Evolutionary conservation across 805 yeast species (phyloP), one percentile per base, ranked within the genome.

Genomic region (Cyberlindnera xishuangbannaensis): DNA sequence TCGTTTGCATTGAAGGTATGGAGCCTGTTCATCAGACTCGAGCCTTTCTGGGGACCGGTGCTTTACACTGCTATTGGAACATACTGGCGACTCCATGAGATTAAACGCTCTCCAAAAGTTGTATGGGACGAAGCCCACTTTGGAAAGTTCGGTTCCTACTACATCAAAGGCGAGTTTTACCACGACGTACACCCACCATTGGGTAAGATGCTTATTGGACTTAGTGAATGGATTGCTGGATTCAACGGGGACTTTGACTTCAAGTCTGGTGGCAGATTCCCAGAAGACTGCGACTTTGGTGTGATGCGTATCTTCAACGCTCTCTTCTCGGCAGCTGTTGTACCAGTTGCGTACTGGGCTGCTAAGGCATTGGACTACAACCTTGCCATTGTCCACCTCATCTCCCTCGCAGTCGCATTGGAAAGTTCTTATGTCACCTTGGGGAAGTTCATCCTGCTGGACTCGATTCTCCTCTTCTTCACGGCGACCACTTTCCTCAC

Each of bases 91-190:
- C 65, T 78, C 41, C 69, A 77, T 48, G 67, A 70, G 30, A 76
- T 83, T 31, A 76, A 72, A 15, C 58, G 61, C 20, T 69, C 76
- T 37, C 56, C 71, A 31, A 67, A 65, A 34, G 90, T 83, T 30
- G 80, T 82, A 7, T 83, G 95, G 95, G 95, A 83, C 62, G 95
- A 83, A 57, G 92, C 94, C 6, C 95, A 83, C 64, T 83, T 83
- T 55, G 95, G 92, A 27, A 82, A 81, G 55, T 83, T 83, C 55
- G 94, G 94, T 28, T 78, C 90, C 4, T 77, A 82, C 50, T 83
- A 83, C 56, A 61, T 82, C 44, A 72, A 78, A 55, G 86, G 78
- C 51, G 87, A 83, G 49, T 82, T 83, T 53, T 83, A 83, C 50
- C 85, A 78, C 48, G 95, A 83, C 61, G 94, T 83, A 19, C 95